These are phyloP conservation scores for Aspergillus aculeatinus DNA, from an alignment of 2,329 filamentous ascomycete genomes.

Conservation along the genomic window DNA sequence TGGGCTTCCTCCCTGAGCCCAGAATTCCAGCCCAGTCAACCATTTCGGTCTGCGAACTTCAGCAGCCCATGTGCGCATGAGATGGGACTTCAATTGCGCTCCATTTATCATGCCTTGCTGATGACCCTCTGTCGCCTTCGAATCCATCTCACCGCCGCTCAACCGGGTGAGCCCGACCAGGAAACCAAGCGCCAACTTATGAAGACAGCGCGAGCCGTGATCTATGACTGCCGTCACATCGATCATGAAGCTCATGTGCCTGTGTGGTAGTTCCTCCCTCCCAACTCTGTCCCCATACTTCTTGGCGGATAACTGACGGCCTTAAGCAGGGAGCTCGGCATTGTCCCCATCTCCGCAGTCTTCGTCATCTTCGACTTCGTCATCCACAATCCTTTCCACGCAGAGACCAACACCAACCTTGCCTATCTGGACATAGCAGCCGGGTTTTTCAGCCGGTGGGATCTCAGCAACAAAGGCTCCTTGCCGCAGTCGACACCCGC, in stretches of 20 bases:
- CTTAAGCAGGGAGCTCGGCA: conserved; percentile 28
- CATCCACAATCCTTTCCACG: conserved; percentile 38
- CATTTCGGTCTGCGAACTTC: background rate
- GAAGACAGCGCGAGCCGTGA: background rate
- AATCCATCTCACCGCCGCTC: background rate
- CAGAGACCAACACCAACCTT: conserved; percentile 39
- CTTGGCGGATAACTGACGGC: background rate
- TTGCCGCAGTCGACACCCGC: conserved; percentile 40
- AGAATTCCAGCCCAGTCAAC: conserved; percentile 17
- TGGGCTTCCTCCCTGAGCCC: conserved; percentile 34
- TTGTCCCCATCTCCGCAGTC: conserved; percentile 39
- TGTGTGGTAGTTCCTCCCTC: conserved; percentile 27
- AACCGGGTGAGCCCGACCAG: background rate
- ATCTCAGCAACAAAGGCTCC: conserved; percentile 37
- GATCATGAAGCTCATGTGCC: conserved; percentile 28
- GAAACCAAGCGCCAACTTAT: background rate
- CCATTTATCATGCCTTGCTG: background rate
- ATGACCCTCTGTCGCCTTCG: background rate
- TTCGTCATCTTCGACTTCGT: conserved; percentile 47
- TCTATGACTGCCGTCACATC: background rate
- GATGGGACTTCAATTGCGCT: background rate
- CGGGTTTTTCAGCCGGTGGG: conserved; percentile 46
- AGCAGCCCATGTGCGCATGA: background rate
- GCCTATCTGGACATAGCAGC: conserved; percentile 43
- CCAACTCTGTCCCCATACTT: background rate